Evolutionary conservation across 345 rosid genomes (phyloP).

Genomic region (Eutrema yunnanense): DNA sequence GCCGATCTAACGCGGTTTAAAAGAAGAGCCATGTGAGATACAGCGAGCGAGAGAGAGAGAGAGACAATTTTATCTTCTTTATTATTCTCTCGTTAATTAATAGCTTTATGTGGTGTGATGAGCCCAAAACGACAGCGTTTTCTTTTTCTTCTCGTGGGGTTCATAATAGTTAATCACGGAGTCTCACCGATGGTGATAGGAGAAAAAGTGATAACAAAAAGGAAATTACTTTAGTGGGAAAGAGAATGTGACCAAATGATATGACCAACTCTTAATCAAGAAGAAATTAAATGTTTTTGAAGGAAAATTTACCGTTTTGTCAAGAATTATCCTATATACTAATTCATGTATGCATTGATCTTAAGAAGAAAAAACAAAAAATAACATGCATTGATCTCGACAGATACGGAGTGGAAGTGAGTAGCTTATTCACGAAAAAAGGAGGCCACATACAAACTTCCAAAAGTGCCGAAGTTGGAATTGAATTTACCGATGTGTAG

Average conservation of each 20-base stretch:
- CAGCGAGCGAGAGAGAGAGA: background rate
- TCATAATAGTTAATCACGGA: background rate
- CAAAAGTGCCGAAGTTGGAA: too few relatives aligned
- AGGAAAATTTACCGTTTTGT: background rate
- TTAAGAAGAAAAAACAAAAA: too few relatives aligned
- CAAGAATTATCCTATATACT: background rate
- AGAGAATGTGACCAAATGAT: background rate
- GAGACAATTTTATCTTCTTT: background rate
- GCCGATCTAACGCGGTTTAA: too few relatives aligned
- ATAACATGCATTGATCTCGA: too few relatives aligned
- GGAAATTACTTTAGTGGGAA: background rate
- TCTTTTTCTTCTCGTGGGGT: background rate
- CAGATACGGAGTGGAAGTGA: too few relatives aligned
- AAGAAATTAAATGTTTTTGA: background rate
- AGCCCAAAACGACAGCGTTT: background rate
- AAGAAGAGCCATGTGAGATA: too few relatives aligned
- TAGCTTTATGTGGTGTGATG: background rate
- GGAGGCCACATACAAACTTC: too few relatives aligned
- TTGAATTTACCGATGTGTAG: too few relatives aligned
- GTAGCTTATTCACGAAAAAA: too few relatives aligned
- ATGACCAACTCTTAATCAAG: background rate
- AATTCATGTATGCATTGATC: too few relatives aligned
- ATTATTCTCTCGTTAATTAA: background rate
- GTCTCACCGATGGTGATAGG: conserved; percentile 1
- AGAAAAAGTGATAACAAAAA: background rate